Evolutionary conservation across 1,284 basidiomycete species (phyloP).

Genomic region (Ustilago tritici): DNA sequence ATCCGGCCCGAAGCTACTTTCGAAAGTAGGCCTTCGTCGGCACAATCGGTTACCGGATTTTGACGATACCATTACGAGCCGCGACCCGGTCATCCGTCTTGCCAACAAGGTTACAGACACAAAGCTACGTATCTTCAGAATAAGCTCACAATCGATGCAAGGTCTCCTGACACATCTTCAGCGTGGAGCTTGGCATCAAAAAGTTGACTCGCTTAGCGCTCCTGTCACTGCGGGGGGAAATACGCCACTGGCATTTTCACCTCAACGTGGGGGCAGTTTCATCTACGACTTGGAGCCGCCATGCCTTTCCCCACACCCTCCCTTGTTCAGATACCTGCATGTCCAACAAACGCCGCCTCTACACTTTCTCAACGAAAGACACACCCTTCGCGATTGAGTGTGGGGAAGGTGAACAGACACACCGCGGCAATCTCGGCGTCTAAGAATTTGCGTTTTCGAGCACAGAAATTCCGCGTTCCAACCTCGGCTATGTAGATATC

Average conservation of each 20-base stretch:
- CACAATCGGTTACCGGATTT: not conserved
- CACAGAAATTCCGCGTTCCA: not conserved
- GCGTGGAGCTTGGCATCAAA: not conserved
- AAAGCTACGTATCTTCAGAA: not conserved
- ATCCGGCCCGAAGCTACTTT: no score
- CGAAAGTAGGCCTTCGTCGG: not conserved
- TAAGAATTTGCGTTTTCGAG: not conserved
- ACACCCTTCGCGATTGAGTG: not conserved
- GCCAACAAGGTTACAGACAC: not conserved
- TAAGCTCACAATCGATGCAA: not conserved
- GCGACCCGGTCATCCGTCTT: not conserved
- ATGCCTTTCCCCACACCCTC: not conserved
- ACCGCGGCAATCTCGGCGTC: not conserved
- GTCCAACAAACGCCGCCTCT: not conserved
- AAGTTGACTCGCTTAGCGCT: not conserved
- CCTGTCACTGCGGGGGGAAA: slow-evolving; percentile 3
- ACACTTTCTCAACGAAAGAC: not conserved
- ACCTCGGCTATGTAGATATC: not conserved
- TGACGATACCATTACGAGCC: not conserved
- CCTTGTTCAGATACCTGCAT: not conserved
- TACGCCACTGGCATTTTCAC: not conserved
- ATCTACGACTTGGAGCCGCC: not conserved
- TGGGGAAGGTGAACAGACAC: not conserved
- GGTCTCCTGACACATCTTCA: not conserved
- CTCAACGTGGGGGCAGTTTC: not conserved